phyloP scores from a whole-genome alignment of 352 stramenopile species.

The Phytopythium litorale region DNA sequence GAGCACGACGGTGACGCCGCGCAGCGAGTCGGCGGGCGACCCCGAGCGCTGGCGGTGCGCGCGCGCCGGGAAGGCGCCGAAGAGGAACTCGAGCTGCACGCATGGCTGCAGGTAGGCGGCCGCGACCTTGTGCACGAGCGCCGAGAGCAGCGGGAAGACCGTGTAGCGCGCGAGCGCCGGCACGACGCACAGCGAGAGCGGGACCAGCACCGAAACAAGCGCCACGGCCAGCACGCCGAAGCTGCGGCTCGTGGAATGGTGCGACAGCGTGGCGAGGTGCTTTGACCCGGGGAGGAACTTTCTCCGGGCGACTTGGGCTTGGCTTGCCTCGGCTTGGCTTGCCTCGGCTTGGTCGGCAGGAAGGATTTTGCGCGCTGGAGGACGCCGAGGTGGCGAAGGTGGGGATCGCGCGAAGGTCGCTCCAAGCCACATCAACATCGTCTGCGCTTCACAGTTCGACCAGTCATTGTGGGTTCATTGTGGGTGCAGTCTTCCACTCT shows the following conservation, averaged over 20 bases:
- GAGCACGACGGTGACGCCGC: constrained; percentile 42
- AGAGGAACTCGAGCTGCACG: constrained; percentile 41
- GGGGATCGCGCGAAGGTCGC: constrained; percentile 16
- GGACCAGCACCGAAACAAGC: constrained; percentile 49
- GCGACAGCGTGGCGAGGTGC: constrained; percentile 20
- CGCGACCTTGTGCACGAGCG: constrained; percentile 49
- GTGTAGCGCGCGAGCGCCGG: constrained; percentile 48
- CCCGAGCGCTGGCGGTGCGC: constrained; percentile 8
- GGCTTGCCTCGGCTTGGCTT: too few species aligned
- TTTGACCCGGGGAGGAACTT: not conserved
- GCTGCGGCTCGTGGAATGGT: constrained; percentile 26
- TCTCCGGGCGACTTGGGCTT: not conserved
- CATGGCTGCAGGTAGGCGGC: constrained; percentile 49
- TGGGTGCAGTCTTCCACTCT: too few species aligned
- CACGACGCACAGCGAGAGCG: constrained; percentile 62
- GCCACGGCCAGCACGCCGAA: constrained; percentile 40
- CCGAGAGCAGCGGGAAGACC: constrained; percentile 53
- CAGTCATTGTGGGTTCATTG: too few species aligned
- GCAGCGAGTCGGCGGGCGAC: constrained; percentile 16
- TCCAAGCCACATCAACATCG: constrained; percentile 18
- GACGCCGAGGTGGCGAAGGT: not conserved
- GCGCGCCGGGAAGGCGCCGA: constrained; percentile 43
- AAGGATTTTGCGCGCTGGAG: not conserved
- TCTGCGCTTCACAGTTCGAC: too few species aligned
- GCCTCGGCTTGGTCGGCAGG: not conserved